These are phyloP conservation scores for Rubroboletus pulcherrimus DNA, from an alignment of 768 basidiomycete genomes.

Conservation along the genomic window DNA sequence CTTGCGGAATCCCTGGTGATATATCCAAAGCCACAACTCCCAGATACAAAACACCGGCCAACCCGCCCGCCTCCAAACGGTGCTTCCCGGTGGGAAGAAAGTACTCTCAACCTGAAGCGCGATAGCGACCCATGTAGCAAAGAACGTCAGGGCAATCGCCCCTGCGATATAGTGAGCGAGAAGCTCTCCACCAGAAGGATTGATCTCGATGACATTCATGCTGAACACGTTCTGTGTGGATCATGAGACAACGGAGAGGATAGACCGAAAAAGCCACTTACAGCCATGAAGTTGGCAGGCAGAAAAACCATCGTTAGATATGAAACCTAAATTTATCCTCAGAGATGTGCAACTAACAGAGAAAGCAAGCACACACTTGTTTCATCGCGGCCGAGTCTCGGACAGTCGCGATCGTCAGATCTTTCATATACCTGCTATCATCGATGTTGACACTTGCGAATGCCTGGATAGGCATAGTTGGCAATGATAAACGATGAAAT, in stretches of 20 bases:
- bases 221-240: constrained; percentile 45
- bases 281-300: constrained; percentile 46
- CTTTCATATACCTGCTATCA: constrained; percentile 50
- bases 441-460: constrained; percentile 57
- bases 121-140: constrained; percentile 53
- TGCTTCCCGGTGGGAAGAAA: constrained; percentile 16
- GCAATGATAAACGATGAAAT: neutral
- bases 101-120: constrained; percentile 41
- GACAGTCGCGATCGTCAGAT: constrained; percentile 45
- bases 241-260: neutral
- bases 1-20: neutral
- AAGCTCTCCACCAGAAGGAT: constrained; percentile 22
- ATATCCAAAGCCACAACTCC: neutral
- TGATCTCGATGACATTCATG: constrained; percentile 52
- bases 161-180: constrained; percentile 38
- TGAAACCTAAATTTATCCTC: constrained; percentile 26
- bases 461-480: constrained; percentile 34
- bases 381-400: constrained; percentile 41
- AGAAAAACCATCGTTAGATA: constrained; percentile 62
- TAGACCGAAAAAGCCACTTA: constrained; percentile 6
- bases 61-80: constrained; percentile 15
- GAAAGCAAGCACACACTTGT: constrained; percentile 23
- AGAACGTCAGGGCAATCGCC: constrained; percentile 44
- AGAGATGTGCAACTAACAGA: constrained; percentile 18
- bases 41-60: constrained; percentile 21